Percentiles rank a stretch among this genome's conserved stretches.
Evolutionary conservation across 306 rosid species (phyloP).

Genomic region (Carpinus viminea): DNA sequence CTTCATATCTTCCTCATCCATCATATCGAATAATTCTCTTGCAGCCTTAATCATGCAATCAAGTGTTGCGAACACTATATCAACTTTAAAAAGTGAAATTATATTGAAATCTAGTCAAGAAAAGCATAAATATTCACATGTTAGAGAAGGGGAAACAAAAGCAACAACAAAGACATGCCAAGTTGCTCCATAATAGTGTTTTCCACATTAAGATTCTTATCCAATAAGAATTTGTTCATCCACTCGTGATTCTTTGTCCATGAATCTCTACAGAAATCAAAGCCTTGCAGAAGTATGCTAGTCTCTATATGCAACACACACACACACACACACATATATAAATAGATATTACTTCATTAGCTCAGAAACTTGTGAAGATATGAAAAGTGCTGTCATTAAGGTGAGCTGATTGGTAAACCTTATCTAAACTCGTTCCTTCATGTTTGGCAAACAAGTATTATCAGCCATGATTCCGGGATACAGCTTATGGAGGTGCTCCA

Average conservation of each 20-base stretch:
- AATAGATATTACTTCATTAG: not conserved
- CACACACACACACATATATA: too few species aligned
- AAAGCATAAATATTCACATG: not conserved
- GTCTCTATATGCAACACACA: not conserved
- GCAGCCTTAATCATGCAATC: conserved; percentile 21
- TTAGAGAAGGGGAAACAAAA: not conserved
- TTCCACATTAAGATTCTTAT: not conserved
- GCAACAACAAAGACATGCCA: not conserved
- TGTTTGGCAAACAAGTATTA: not conserved
- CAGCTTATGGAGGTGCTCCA: not conserved
- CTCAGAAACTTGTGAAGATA: not conserved
- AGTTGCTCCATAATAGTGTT: not conserved
- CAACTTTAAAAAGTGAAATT: not conserved
- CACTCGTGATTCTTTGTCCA: conserved; percentile 1
- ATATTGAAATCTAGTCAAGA: not conserved
- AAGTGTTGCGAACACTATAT: not conserved
- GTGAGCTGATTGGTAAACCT: not conserved
- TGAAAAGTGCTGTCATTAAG: not conserved
- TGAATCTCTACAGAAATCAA: not conserved
- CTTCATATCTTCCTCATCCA: conserved; percentile 35
- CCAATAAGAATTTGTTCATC: not conserved
- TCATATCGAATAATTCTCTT: conserved; percentile 23
- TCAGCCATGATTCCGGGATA: not conserved
- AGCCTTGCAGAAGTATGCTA: not conserved
- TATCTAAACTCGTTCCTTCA: not conserved